phyloP scores from a whole-genome alignment of 2,329 filamentous ascomycete species.

The Pestalotiopsis sp. region DNA sequence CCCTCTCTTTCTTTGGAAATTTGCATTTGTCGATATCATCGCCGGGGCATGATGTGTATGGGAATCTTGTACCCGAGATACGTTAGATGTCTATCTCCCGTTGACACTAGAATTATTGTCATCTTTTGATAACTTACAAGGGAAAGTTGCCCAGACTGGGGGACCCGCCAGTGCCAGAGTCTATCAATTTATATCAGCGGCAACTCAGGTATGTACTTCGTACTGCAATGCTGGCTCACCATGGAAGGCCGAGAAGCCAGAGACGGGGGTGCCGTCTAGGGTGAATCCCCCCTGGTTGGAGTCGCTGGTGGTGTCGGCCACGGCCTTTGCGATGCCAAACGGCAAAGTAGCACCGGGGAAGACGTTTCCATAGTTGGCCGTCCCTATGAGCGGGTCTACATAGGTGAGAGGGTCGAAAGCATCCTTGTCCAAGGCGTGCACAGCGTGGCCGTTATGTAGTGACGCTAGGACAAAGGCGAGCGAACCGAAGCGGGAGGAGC shows the following conservation, averaged over 20 bases:
- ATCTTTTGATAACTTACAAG: slow-evolving; percentile 33
- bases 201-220: background rate
- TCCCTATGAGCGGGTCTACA: slow-evolving; percentile 57
- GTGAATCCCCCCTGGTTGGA: slow-evolving; percentile 62
- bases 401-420: slow-evolving; percentile 40
- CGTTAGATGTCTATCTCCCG: no score
- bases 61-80: slow-evolving; percentile 43
- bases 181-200: background rate
- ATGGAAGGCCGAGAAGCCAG: slow-evolving; percentile 61
- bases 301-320: slow-evolving; percentile 54
- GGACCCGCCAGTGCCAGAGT: slow-evolving; percentile 57
- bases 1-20: slow-evolving; percentile 54
- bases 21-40: slow-evolving; percentile 65
- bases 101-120: no score
- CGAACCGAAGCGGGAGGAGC: background rate
- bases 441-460: slow-evolving; percentile 13
- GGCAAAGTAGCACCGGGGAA: slow-evolving; percentile 43
- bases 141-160: slow-evolving; percentile 76
- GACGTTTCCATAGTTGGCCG: slow-evolving; percentile 48
- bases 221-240: slow-evolving; percentile 22
- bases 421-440: slow-evolving; percentile 10
- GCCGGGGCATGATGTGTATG: slow-evolving; percentile 62
- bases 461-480: slow-evolving; percentile 16
- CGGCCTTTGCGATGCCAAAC: slow-evolving; percentile 56
- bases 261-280: slow-evolving; percentile 49